Conservation (phyloP, 2,329 filamentous ascomycete species). For the Epichloe uncinata region DNA sequence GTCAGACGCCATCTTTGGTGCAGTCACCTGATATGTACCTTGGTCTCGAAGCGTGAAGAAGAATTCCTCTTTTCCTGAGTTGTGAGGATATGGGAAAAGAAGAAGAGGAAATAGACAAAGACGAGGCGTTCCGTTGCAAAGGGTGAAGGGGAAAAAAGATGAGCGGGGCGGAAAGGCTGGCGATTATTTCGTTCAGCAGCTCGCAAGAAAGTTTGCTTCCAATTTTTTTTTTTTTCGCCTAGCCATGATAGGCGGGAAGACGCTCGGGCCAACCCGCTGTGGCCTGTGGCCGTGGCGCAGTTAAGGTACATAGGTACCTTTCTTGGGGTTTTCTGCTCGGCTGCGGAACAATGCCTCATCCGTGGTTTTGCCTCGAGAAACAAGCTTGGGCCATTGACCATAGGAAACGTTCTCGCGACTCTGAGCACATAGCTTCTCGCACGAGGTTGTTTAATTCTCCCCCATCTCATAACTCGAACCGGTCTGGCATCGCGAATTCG, state of each 20-base stretch:
- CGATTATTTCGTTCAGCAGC: slow-evolving; percentile 6
- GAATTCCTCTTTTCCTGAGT: background rate
- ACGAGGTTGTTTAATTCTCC: too few relatives aligned
- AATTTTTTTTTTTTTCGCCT: slow-evolving; percentile 13
- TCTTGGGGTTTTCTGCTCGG: slow-evolving; percentile 1
- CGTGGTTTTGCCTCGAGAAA: background rate
- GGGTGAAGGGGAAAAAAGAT: slow-evolving; percentile 3
- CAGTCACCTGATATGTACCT: background rate
- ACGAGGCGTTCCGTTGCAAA: background rate
- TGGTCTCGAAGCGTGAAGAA: background rate
- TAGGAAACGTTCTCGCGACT: too few relatives aligned
- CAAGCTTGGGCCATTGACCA: background rate
- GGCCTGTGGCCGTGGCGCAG: background rate
- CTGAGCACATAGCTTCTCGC: too few relatives aligned
- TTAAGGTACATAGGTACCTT: too few relatives aligned
- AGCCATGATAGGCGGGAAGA: slow-evolving; percentile 6
- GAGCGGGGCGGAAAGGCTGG: slow-evolving; percentile 3
- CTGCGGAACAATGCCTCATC: slow-evolving; percentile 8
- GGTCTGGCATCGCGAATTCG: background rate
- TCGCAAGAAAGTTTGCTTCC: slow-evolving; percentile 2
- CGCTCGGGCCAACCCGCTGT: background rate
- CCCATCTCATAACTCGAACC: too few relatives aligned
- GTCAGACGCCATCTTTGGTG: slow-evolving; percentile 63
- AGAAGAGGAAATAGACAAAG: background rate
- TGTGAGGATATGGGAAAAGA: background rate